Conservation (phyloP, 352 stramenopile genomes). For the Phytopythium montanum region DNA sequence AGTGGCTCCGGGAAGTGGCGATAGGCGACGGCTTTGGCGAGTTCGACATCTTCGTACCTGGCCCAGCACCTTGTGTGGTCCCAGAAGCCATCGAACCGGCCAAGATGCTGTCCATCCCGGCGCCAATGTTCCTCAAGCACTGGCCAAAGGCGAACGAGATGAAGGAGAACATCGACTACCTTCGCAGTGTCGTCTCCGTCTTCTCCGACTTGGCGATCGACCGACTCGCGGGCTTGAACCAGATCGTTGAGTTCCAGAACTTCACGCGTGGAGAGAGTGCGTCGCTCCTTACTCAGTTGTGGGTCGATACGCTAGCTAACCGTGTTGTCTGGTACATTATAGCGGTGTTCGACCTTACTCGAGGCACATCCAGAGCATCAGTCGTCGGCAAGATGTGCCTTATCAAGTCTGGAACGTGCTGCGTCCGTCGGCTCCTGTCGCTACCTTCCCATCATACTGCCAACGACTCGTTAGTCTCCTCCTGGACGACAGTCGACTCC, state of each 20-base stretch:
- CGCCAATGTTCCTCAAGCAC: slow-evolving; percentile 34
- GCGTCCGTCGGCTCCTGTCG: slow-evolving; percentile 33
- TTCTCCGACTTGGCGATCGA: slow-evolving; percentile 49
- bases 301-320: background rate
- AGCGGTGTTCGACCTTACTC: slow-evolving; percentile 18
- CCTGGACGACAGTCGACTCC: background rate
- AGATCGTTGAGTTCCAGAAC: slow-evolving; percentile 41
- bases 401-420: slow-evolving; percentile 49
- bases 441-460: background rate
- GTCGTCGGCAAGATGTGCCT: slow-evolving; percentile 29
- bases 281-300: slow-evolving; percentile 4
- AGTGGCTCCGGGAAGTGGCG: slow-evolving; percentile 35
- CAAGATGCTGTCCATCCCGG: slow-evolving; percentile 53
- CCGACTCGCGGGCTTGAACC: slow-evolving; percentile 53
- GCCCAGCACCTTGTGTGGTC: slow-evolving; percentile 26
- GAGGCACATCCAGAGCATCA: background rate
- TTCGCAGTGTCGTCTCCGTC: slow-evolving; percentile 33
- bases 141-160: slow-evolving; percentile 35
- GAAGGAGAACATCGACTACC: slow-evolving; percentile 41
- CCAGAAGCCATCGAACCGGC: slow-evolving; percentile 43
- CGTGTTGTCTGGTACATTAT: slow-evolving; percentile 23
- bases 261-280: slow-evolving; percentile 40
- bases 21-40: slow-evolving; percentile 53
- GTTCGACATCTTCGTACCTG: slow-evolving; percentile 52
- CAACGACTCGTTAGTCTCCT: background rate